Conservation (phyloP, 352 stramenopile genomes). For the Phytopythium litorale region DNA sequence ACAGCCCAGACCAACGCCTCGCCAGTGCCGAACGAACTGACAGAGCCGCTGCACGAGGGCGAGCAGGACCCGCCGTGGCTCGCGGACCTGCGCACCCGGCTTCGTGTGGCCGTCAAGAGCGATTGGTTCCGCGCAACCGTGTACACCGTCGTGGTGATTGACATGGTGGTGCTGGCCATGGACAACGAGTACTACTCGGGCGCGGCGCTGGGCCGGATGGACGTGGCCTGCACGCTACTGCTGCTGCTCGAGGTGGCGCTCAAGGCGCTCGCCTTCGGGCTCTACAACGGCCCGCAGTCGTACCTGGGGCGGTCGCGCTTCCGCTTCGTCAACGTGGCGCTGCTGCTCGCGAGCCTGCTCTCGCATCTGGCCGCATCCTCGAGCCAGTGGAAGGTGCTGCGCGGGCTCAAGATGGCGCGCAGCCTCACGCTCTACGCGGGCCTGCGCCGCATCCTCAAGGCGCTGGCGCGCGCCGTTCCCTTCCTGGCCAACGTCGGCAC, state of each 20-base stretch:
- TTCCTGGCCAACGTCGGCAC: conserved; percentile 75
- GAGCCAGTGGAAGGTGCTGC: conserved; percentile 42
- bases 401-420: conserved; percentile 63
- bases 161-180: conserved; percentile 54
- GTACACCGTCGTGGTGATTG: conserved; percentile 39
- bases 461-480: conserved; percentile 56
- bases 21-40: conserved; percentile 2
- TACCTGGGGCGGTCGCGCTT: conserved; percentile 51
- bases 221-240: conserved; percentile 59
- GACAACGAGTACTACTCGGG: conserved; percentile 44
- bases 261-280: conserved; percentile 51
- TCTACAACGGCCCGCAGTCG: conserved; percentile 33
- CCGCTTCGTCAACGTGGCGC: conserved; percentile 45
- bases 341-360: conserved; percentile 47
- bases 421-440: conserved; percentile 62
- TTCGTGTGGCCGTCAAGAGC: conserved; percentile 39
- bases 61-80: conserved; percentile 18
- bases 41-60: background rate
- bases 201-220: conserved; percentile 24
- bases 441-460: conserved; percentile 61
- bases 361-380: conserved; percentile 28
- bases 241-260: conserved; percentile 53
- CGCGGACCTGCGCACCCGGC: conserved; percentile 14
- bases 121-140: conserved; percentile 39
- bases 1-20: background rate